phyloP scores from a whole-genome alignment of 192 early-diverging fungal genomes.

The Dissophora globulifera region DNA sequence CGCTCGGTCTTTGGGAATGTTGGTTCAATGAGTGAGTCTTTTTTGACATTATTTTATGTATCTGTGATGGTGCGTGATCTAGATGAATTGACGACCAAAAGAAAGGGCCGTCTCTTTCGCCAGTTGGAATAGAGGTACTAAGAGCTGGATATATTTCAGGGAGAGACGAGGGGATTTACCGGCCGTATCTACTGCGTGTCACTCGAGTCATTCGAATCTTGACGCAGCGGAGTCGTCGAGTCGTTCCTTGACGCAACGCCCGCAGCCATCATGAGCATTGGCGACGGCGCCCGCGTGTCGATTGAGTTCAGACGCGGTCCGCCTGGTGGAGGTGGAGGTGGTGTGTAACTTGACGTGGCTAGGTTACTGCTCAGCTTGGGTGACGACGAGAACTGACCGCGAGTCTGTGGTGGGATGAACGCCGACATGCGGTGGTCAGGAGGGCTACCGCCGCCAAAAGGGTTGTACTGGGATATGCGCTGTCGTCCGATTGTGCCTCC shows the following conservation, averaged over 20 bases:
- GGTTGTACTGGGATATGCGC: conserved; percentile 33
- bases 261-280: conserved; percentile 30
- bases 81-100: too few species aligned
- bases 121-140: too few species aligned
- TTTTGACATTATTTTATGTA: not conserved
- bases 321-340: conserved; percentile 44
- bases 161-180: too few species aligned
- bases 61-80: too few species aligned
- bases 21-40: not conserved
- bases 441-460: conserved; percentile 1
- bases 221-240: not conserved
- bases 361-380: conserved; percentile 50
- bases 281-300: conserved; percentile 43
- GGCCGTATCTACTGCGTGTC: not conserved
- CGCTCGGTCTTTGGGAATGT: not conserved
- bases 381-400: conserved; percentile 43
- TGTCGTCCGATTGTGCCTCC: conserved; percentile 52
- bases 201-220: not conserved
- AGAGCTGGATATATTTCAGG: too few species aligned
- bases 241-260: not conserved
- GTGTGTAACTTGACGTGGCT: conserved; percentile 34
- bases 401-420: conserved; percentile 23
- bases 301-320: conserved; percentile 44
- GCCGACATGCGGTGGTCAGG: conserved; percentile 38
- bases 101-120: too few species aligned